These are phyloP conservation scores for Melampsora larici-populina DNA, from an alignment of 1,284 basidiomycete genomes.

Conservation along the genomic window DNA sequence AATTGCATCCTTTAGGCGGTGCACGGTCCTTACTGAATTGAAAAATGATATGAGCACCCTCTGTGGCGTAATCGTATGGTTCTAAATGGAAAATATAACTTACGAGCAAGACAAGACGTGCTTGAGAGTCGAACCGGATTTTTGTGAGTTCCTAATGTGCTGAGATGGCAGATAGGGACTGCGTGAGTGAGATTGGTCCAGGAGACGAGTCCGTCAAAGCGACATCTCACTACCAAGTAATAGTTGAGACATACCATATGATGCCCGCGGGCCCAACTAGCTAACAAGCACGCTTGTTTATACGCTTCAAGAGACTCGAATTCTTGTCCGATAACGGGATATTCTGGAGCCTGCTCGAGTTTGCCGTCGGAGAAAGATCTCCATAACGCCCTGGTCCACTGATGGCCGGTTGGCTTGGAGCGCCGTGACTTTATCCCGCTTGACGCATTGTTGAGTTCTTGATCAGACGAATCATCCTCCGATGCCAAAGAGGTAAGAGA, in stretches of 20 bases:
- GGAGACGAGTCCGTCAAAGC: background rate
- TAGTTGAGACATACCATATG: constrained; percentile 12
- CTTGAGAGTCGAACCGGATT: background rate
- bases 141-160: constrained; percentile 29
- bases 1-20: constrained; percentile 30
- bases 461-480: background rate
- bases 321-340: constrained; percentile 17
- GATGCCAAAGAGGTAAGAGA: background rate
- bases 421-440: background rate
- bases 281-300: constrained; percentile 30
- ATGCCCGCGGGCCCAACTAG: constrained; percentile 36
- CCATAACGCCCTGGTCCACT: background rate
- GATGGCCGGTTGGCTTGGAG: background rate
- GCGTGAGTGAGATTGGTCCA: background rate
- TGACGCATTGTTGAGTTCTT: background rate
- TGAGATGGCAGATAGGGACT: background rate
- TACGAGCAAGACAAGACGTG: constrained; percentile 29
- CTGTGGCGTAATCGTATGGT: background rate
- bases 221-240: background rate
- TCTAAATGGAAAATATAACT: background rate
- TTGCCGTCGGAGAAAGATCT: background rate
- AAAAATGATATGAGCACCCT: background rate
- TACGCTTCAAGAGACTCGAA: constrained; percentile 15
- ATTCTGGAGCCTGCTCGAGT: background rate
- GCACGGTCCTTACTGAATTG: constrained; percentile 18